Conservation (phyloP, 495 filamentous ascomycete genomes). For the Talaromyces ruber region DNA sequence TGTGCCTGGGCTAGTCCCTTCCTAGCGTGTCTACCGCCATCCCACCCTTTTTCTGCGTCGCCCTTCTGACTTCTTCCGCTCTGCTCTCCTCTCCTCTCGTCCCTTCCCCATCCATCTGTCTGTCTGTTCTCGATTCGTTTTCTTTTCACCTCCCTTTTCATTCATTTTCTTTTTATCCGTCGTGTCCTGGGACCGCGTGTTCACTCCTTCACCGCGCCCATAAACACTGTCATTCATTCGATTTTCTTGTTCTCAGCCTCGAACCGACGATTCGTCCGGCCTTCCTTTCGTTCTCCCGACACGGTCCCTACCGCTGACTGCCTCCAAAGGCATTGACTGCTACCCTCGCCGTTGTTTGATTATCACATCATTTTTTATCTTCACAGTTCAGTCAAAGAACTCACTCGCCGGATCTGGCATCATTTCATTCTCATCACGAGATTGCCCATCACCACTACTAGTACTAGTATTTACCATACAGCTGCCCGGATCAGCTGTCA, state of each 20-base stretch:
- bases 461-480: background rate
- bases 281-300: background rate
- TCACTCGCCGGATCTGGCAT: background rate
- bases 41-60: background rate
- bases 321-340: constrained; percentile 1
- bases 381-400: background rate
- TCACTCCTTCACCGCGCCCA: constrained; percentile 10
- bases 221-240: constrained; percentile 1
- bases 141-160: constrained; percentile 1
- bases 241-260: background rate
- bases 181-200: constrained; percentile 6
- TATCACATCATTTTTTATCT: background rate
- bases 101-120: background rate
- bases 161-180: constrained; percentile 1
- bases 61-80: background rate
- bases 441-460: background rate
- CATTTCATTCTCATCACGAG: background rate
- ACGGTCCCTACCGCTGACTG: background rate
- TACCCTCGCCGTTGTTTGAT: background rate
- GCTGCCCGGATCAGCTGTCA: constrained; percentile 6
- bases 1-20: background rate
- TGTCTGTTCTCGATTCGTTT: background rate
- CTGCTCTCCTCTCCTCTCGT: background rate
- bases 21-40: background rate
- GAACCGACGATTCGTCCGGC: background rate